phyloP scores from a whole-genome alignment of 2,329 filamentous ascomycete genomes.

The Aschersonia sp. region DNA sequence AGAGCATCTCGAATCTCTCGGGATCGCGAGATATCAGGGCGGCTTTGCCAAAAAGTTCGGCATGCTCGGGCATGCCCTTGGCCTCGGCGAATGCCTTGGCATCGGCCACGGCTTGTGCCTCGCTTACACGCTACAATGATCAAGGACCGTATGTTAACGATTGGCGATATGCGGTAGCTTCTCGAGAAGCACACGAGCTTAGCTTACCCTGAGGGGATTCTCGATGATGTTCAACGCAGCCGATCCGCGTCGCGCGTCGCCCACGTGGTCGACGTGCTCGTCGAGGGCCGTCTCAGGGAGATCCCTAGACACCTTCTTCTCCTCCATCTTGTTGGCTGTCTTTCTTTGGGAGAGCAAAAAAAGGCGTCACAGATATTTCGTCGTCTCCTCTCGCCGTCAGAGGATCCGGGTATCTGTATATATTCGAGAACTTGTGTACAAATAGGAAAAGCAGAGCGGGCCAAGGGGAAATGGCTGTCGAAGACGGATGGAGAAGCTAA shows the following conservation, averaged over 20 bases:
- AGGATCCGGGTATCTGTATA: too few relatives aligned
- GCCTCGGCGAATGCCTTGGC: slow-evolving; percentile 33
- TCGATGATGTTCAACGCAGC: slow-evolving; percentile 17
- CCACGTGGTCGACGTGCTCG: slow-evolving; percentile 3
- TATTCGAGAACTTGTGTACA: too few relatives aligned
- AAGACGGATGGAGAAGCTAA: too few relatives aligned
- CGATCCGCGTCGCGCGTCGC: slow-evolving; percentile 7
- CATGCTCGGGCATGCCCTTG: slow-evolving; percentile 30
- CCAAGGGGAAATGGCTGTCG: too few relatives aligned
- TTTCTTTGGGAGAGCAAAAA: too few relatives aligned
- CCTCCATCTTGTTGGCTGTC: slow-evolving; percentile 1
- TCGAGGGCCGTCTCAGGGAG: slow-evolving; percentile 3
- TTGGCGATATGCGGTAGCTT: neutral
- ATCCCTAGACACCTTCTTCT: slow-evolving; percentile 5
- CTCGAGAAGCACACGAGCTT: too few relatives aligned
- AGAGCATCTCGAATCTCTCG: slow-evolving; percentile 7
- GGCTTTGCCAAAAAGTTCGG: slow-evolving; percentile 19
- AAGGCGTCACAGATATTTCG: too few relatives aligned
- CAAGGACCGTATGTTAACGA: neutral
- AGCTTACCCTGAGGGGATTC: slow-evolving; percentile 15
- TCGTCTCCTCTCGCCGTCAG: too few relatives aligned
- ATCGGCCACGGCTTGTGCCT: slow-evolving; percentile 13
- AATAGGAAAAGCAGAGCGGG: too few relatives aligned
- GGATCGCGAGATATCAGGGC: slow-evolving; percentile 14
- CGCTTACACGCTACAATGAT: slow-evolving; percentile 10